Evolutionary conservation across 805 yeast species (phyloP), one percentile per base, ranked within the genome.

Genomic region (Ogataea siamensis): DNA sequence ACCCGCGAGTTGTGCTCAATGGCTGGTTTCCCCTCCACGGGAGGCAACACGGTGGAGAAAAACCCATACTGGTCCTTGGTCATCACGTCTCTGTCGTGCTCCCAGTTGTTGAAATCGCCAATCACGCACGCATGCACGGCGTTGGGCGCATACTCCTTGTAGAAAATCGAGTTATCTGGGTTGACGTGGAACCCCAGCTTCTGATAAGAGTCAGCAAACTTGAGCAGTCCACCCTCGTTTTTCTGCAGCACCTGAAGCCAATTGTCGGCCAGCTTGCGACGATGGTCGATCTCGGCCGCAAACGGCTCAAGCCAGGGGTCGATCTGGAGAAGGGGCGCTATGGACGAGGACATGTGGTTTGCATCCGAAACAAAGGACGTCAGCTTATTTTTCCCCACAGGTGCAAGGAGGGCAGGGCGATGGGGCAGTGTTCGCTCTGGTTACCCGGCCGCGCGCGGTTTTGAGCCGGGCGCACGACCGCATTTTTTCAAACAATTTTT

Each of bases 101-200:
- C 67, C 99, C 99, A 91, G 45, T 70, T 57, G 62, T 91, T 91
- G 71, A 93, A 91, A 35, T 91, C 98, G 11, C 99, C 99, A 40
- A 86, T 82, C n/a, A 91, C 59, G 37, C 78, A 73, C 2, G 93
- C 96, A 31, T 58, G 66, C 4, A 53, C 54, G 2, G 96, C 98
- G 54, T 87, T 83, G 5, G 98, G 99, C 1, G 94, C 88, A 80
- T 96, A 91, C 62, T 91, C 95, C 17, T 76, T 70, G 54, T 83
- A 83, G 2, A 64, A 59, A 34, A 89, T 75, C 5, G 74, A 70
- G 44, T 77, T 75, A 37, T 75, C 73, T 10, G 54, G 54, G 45
- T 75, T 66, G 9, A 81, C 80, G 51, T 86, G 88, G 44, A 93
- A 65, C 1, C 99, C 99, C 63, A 80, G 85, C 14, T 61, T 57